A percentile compares a stretch with the other conserved stretches of the same genome.
Evolutionary conservation across 2,329 filamentous ascomycete species (phyloP).

Genomic region (Leptographium radiaticola): DNA sequence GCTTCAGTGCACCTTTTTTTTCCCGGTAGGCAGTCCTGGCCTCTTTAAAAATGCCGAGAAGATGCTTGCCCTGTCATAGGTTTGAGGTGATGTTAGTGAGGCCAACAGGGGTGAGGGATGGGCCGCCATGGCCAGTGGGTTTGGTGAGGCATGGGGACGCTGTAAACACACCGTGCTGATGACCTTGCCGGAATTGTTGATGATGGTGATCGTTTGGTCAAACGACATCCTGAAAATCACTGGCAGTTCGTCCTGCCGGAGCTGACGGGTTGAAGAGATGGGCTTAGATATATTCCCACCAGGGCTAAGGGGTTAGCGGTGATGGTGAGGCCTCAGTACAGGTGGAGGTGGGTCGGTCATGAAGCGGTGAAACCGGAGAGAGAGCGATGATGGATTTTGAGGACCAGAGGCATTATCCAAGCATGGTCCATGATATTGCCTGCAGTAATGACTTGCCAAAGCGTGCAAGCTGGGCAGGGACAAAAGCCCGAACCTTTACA

Average conservation of each 20-base stretch:
- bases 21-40: constrained; percentile 79
- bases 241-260: not conserved
- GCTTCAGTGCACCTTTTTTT: constrained; percentile 70
- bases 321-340: not conserved
- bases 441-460: too few species aligned
- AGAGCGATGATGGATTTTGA: not conserved
- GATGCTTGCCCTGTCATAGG: constrained; percentile 60
- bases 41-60: constrained; percentile 84
- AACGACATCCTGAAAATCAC: constrained; percentile 24
- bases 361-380: not conserved
- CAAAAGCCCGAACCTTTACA: not conserved
- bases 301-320: not conserved
- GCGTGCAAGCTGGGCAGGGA: not conserved
- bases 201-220: constrained; percentile 70
- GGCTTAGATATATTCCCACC: not conserved
- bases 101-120: not conserved
- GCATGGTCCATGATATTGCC: not conserved
- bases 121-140: too few species aligned
- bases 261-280: not conserved
- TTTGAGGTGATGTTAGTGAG: not conserved
- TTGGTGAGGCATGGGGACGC: not conserved
- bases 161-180: constrained; percentile 60
- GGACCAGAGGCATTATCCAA: not conserved
- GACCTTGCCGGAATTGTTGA: constrained; percentile 83
- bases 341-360: not conserved